Evolutionary conservation across 2,329 filamentous ascomycete species (phyloP), one percentile per base, ranked within the genome.

Genomic region (Bipolaris cookei): DNA sequence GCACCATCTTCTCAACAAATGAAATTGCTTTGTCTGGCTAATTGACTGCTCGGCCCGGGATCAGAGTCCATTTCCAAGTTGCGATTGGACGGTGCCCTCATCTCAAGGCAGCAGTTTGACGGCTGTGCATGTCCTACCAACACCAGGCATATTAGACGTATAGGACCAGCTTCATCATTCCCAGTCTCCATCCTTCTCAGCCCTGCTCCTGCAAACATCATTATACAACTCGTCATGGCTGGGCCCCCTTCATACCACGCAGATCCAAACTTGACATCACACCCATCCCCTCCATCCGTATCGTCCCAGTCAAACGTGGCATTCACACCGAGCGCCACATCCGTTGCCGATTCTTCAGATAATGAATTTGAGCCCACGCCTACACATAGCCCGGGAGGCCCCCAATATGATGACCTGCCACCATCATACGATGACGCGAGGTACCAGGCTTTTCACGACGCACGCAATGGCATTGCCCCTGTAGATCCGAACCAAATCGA

Each of bases 341-440:
- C 72, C 6, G 63, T 72, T 41, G 65, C 68, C 13, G 71, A 76
- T 45, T 70, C 72, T 23, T 74, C 70, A 8, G 70, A 74, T 34
- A 63, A 71, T 3, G 71, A 74, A 0, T 69, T 66, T 18, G 66
- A 69, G 20, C 70, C 70, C 4, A 76, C 73, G 1, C 73, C 73
- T 18, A 23, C 65, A 3, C 64, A 70, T 21, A 74, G 71, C 45
- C 71, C 71, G 5, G 61, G 61, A 20, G 73, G 74, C 10, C 71
- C 72, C 1, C 70, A 67, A 13, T 76, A 75, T 46, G 71, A 75
- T 46, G 75, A 77, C 48, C 59, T 76, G 3, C 75, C 74, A 18
- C 75, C 75, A 1, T 71, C 73, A 0, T 77, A 77, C 49, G 72
- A 75, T 41, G 69, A 77, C 54, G 75, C 74, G 5, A 69, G 70